Base-by-base conservation (phyloP, 371 early-diverging fungal species). In the Rhizopus sp. region DNA sequence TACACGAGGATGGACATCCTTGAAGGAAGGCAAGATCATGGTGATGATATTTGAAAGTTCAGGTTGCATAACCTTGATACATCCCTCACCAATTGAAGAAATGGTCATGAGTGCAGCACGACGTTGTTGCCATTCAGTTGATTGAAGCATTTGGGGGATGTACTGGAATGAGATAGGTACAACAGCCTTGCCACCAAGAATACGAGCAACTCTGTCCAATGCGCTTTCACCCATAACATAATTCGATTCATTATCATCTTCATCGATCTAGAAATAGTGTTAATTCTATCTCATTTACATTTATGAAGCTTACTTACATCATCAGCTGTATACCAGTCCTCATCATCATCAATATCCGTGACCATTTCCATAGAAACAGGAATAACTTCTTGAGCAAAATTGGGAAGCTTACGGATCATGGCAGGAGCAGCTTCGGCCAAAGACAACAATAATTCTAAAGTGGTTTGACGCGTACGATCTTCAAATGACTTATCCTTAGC, bases 21-120 rank as follows among this genome's bases (percentile, higher is more conserved):
- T 82, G 63, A 94, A 77, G 68, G 83, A 88, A 41, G 94, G 93
- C 7, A 88, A 64, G 29, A 98, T 81, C 72, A 96, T 78, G 73
- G 81, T 80, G 52, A 95, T 83, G 33, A 98, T 88, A 59, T 90
- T 87, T 55, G 80, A 85, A 37, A 98, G 85, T 59, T 95, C 95
- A 23, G 85, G 86, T 65, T 89, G 88, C 95, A 99, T 94, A 60
- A 92, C 73, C 67, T 93, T 91, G 56, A 86, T 83, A 73, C 95
- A 97, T 15, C 99, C 99, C 73, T 99, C 99, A 51, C 92, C 97
- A 61, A 99, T 95, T 42, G 94, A 90, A 13, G 94, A 92, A 38
- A 97, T 87, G 30, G 95, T 93, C 88, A 95, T 88, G 47, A 99
- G 79, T 12, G 90, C 96, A 30, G 96, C 98, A 65, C 96, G 93